Percentiles rank a stretch among this genome's conserved stretches.
Evolutionary conservation across 257 asterid genomes (phyloP).

Genomic region (Plantago major): DNA sequence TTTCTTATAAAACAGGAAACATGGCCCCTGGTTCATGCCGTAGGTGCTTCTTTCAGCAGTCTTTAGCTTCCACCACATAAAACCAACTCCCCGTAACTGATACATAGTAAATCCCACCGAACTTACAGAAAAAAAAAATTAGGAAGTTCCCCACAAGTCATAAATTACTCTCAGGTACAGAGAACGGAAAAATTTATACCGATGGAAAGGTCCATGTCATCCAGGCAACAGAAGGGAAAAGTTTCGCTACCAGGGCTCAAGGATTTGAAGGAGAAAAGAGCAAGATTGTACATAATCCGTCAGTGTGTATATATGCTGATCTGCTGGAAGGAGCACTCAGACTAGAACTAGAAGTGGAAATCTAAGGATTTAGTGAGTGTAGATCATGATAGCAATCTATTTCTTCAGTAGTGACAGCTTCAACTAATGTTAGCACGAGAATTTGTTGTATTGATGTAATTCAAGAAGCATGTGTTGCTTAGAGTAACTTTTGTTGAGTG

Average conservation of each 20-base stretch:
- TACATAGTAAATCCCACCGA: conserved; percentile 5
- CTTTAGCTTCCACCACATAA: conserved; percentile 23
- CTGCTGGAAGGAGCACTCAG: conserved; percentile 46
- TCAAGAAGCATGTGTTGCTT: neutral
- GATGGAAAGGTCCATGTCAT: conserved; percentile 33
- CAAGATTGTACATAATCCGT: conserved; percentile 50
- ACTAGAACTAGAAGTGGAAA: conserved; percentile 29
- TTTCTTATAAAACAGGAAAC: conserved; percentile 34
- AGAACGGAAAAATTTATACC: conserved; percentile 2
- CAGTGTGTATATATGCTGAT: conserved; percentile 51
- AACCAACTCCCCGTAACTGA: conserved; percentile 16
- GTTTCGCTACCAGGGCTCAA: conserved; percentile 19
- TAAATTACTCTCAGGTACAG: conserved; percentile 5
- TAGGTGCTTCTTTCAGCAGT: conserved; percentile 19
- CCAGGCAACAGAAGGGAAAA: conserved; percentile 22
- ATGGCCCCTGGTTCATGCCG: conserved; percentile 32
- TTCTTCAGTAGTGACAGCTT: conserved; percentile 3
- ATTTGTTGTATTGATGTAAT: conserved; percentile 11
- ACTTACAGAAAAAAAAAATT: conserved; percentile 13
- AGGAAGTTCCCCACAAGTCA: conserved; percentile 4
- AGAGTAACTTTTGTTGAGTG: conserved; percentile 4
- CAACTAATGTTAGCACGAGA: neutral
- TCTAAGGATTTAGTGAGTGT: conserved; percentile 21
- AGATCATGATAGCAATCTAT: conserved; percentile 6
- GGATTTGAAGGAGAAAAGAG: conserved; percentile 46